Conservation (phyloP, 805 yeast species). For the Candida vartiovaarae region DNA sequence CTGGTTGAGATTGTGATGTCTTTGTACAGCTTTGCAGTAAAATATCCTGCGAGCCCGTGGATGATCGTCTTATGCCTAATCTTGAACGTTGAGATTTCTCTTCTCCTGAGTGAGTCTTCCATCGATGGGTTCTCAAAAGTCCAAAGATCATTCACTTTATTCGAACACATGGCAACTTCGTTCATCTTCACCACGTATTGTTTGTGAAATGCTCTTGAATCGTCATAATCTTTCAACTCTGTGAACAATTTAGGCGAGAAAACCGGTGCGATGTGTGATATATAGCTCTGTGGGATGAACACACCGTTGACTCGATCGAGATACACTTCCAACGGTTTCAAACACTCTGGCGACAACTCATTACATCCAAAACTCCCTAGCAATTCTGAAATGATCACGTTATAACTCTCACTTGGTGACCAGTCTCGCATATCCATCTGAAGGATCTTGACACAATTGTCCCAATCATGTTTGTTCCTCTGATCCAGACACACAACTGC, state of each 20-base stretch:
- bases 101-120: conserved; percentile 39
- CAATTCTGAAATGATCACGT: conserved; percentile 71
- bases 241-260: conserved; percentile 47
- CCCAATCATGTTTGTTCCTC: conserved; percentile 49
- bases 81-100: conserved; percentile 32
- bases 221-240: conserved; percentile 20
- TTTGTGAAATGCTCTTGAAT: conserved; percentile 32
- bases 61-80: conserved; percentile 44
- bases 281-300: conserved; percentile 55
- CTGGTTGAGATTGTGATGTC: conserved; percentile 46
- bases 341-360: conserved; percentile 81
- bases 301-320: conserved; percentile 36
- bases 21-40: conserved; percentile 61
- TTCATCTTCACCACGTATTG: conserved; percentile 40
- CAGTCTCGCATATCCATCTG: conserved; percentile 54
- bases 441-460: conserved; percentile 40
- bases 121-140: conserved; percentile 47
- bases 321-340: conserved; percentile 38
- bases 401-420: conserved; percentile 33
- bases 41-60: conserved; percentile 74
- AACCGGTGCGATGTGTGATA: conserved; percentile 61
- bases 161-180: conserved; percentile 38
- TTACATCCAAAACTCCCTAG: conserved; percentile 92
- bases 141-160: conserved; percentile 51
- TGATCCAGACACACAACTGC: conserved; percentile 46